Percentiles rank a stretch among this genome's conserved stretches.
These are phyloP conservation scores for Gastrolobium bilobum DNA, from an alignment of 306 rosid genomes.

Conservation along the genomic window DNA sequence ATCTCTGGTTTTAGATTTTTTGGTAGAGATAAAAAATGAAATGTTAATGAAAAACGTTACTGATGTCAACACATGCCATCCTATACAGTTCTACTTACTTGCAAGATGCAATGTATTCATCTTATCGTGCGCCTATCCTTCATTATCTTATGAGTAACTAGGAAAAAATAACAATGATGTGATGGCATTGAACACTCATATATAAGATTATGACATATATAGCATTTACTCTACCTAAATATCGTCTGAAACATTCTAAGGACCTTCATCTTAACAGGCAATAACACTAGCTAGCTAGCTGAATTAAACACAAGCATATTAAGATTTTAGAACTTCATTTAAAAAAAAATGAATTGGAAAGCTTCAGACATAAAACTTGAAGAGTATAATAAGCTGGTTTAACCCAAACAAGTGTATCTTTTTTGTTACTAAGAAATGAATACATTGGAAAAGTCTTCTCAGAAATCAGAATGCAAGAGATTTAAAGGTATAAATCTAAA, in stretches of 20 bases:
- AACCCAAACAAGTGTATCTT: background rate
- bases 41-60: background rate
- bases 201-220: background rate
- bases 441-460: background rate
- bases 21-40: background rate
- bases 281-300: background rate
- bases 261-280: background rate
- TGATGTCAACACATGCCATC: background rate
- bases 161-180: background rate
- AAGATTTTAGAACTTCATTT: background rate
- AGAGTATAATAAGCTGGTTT: background rate
- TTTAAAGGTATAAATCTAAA: slow-evolving; percentile 7
- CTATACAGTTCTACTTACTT: background rate
- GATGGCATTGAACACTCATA: background rate
- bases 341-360: background rate
- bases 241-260: background rate
- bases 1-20: background rate
- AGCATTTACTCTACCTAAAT: slow-evolving; percentile 1
- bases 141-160: background rate
- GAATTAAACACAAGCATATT: background rate
- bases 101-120: background rate
- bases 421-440: background rate
- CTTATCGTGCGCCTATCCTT: background rate
- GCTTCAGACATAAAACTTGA: background rate
- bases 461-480: slow-evolving; percentile 12